Conservation (phyloP, 371 early-diverging fungal species). For the Entomophthora muscae region DNA sequence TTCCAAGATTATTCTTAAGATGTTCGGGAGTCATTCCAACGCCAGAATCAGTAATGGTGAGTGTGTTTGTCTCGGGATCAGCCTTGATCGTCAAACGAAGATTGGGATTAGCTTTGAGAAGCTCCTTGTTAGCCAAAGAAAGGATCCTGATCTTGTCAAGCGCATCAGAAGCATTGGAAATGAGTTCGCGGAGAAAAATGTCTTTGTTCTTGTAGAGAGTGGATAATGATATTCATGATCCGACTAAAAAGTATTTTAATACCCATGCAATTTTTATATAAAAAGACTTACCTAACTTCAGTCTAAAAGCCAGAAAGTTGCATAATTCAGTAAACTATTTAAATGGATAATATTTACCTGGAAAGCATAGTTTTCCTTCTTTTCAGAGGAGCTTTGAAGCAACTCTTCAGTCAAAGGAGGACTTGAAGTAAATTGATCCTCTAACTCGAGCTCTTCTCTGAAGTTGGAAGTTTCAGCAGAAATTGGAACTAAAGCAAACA, state of each 20-base stretch:
- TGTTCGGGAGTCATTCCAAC: slow-evolving; percentile 92
- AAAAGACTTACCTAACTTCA: not conserved
- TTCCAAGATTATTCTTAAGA: slow-evolving; percentile 82
- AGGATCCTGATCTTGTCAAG: slow-evolving; percentile 80
- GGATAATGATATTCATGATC: slow-evolving; percentile 83
- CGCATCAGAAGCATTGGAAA: slow-evolving; percentile 93
- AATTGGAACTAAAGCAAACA: not conserved
- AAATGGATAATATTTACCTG: not conserved
- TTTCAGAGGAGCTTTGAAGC: not conserved
- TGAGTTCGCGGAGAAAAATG: slow-evolving; percentile 89
- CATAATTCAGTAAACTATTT: not conserved
- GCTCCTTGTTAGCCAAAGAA: slow-evolving; percentile 45
- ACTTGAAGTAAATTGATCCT: not conserved
- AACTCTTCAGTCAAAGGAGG: not conserved
- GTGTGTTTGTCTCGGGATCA: slow-evolving; percentile 36
- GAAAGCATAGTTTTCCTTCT: not conserved
- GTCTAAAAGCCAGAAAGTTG: not conserved
- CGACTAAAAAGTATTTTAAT: slow-evolving; percentile 20
- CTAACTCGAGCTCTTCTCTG: not conserved
- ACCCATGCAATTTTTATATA: not conserved
- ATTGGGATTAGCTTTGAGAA: slow-evolving; percentile 28
- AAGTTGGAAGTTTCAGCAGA: not conserved
- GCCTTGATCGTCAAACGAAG: slow-evolving; percentile 57
- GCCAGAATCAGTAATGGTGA: slow-evolving; percentile 84
- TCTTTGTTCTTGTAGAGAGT: slow-evolving; percentile 72